These are phyloP conservation scores for Sphagnum contortum DNA, from an alignment of 225 moss, liverwort and hornwort genomes.

Conservation along the genomic window DNA sequence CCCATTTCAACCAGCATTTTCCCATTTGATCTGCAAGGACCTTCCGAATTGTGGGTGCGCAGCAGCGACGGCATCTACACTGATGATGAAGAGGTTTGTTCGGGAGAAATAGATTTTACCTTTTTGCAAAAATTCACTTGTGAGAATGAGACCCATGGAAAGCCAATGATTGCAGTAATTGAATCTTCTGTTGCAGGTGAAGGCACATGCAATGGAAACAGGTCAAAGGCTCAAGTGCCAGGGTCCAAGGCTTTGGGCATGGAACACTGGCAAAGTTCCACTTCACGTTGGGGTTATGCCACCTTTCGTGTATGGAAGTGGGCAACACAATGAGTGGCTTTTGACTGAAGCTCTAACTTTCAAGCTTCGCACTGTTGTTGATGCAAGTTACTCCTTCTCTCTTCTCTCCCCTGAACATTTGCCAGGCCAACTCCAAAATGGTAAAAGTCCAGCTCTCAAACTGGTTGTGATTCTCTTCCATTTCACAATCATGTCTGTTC, in stretches of 20 bases:
- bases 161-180: too few species aligned
- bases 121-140: too few species aligned
- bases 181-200: constrained; percentile 37
- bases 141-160: too few species aligned
- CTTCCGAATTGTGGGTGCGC: constrained; percentile 39
- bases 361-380: constrained; percentile 67
- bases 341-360: constrained; percentile 76
- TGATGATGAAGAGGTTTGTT: constrained; percentile 43
- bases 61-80: constrained; percentile 19
- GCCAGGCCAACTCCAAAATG: constrained; percentile 32
- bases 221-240: constrained; percentile 44
- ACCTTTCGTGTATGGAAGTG: constrained; percentile 79
- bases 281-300: constrained; percentile 88
- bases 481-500: too few species aligned
- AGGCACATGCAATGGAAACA: constrained; percentile 36
- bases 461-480: too few species aligned
- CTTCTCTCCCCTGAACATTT: constrained; percentile 43
- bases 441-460: constrained; percentile 10
- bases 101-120: too few species aligned
- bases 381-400: constrained; percentile 58
- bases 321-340: constrained; percentile 91
- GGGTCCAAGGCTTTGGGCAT: constrained; percentile 81
- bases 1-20: constrained; percentile 21
- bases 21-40: constrained; percentile 36
- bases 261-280: constrained; percentile 66